phyloP scores from a whole-genome alignment of 1,284 basidiomycete species.

The Boletus smithii region DNA sequence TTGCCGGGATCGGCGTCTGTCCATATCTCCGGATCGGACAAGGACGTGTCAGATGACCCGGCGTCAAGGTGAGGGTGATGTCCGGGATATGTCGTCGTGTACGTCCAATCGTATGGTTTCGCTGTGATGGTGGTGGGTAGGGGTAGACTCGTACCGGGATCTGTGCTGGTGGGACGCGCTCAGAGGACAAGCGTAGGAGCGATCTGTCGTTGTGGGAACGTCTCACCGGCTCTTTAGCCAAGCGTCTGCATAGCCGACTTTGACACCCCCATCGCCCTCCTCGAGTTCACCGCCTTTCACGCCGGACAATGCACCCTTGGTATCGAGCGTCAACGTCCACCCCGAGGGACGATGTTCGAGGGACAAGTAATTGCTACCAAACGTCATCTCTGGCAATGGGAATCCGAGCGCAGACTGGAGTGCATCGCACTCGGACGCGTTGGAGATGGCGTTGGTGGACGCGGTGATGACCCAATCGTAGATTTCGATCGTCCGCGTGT shows the following conservation, averaged over 20 bases:
- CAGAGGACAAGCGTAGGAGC: no score
- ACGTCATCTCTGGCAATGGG: slow-evolving; percentile 96
- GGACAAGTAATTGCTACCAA: slow-evolving; percentile 80
- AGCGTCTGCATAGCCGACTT: slow-evolving; percentile 91
- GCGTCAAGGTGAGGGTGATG: slow-evolving; percentile 34
- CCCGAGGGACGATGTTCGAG: slow-evolving; percentile 61
- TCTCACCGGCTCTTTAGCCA: slow-evolving; percentile 86
- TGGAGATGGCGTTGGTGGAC: slow-evolving; percentile 71
- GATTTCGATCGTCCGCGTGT: slow-evolving; percentile 63
- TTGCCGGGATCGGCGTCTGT: slow-evolving; percentile 51
- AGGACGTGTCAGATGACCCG: no score
- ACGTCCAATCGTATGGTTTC: slow-evolving; percentile 98
- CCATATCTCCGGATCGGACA: slow-evolving; percentile 42
- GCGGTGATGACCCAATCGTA: slow-evolving; percentile 63
- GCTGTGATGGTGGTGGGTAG: slow-evolving; percentile 73
- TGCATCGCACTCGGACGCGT: slow-evolving; percentile 68
- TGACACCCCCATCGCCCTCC: slow-evolving; percentile 83
- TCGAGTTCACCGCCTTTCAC: slow-evolving; percentile 79
- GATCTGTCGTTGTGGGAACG: no score
- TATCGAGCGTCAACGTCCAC: slow-evolving; percentile 68
- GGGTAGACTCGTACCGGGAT: slow-evolving; percentile 58
- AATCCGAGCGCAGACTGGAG: slow-evolving; percentile 65
- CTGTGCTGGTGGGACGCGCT: slow-evolving; percentile 38
- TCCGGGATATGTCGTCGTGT: slow-evolving; percentile 86
- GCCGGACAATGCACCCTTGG: slow-evolving; percentile 64